Evolutionary conservation across 2,329 filamentous ascomycete genomes (phyloP), one percentile per base, ranked within the genome.

Genomic region (Stachybotrys chartarum): DNA sequence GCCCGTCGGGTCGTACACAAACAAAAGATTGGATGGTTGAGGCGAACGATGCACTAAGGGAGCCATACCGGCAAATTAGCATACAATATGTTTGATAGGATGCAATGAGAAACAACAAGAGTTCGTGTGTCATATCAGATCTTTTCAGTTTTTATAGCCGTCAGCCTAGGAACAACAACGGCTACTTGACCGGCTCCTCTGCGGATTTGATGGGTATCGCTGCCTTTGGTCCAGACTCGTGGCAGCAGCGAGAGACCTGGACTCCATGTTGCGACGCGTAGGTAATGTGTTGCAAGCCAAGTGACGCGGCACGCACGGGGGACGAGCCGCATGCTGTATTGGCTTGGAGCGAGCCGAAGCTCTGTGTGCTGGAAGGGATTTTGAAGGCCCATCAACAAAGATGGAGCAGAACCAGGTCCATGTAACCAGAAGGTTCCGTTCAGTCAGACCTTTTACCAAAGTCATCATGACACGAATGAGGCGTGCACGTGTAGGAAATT

Each of bases 91-190:
- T 32, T 50, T 48, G 52, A 24, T 51, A 47, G 53, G 54, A 48
- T 55, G 50, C 35, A 51, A 44, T 35, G 48, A 8, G 32, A 57
- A 48, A 49, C 50, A 48, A 48, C 50, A 48, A 32, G 8, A 54
- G 48, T 56, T 60, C 57, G 59, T 42, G 35, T 42, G 35, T 42
- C 35, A 62, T 61, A 78, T 89, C 86, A 88, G 86, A 80, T 88
- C 85, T 89, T 88, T 88, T 87, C 84, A 88, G 84, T 87, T 82
- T 79, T 67, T 63, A 65, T 64, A 65, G 69, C 75, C 79, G 69
- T 82, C 77, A 82, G 69, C 59, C 75, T 72, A 67, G 70, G 66
- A 68, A 74, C 74, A 68, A 63, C 78, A 73, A 68, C 78, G 79
- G 80, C 70, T 82, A 75, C 69, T 66, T 64, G 62, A 58, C 57